Evolutionary conservation across 2,329 filamentous ascomycete species (phyloP).

Genomic region (Exserohilum turcica): DNA sequence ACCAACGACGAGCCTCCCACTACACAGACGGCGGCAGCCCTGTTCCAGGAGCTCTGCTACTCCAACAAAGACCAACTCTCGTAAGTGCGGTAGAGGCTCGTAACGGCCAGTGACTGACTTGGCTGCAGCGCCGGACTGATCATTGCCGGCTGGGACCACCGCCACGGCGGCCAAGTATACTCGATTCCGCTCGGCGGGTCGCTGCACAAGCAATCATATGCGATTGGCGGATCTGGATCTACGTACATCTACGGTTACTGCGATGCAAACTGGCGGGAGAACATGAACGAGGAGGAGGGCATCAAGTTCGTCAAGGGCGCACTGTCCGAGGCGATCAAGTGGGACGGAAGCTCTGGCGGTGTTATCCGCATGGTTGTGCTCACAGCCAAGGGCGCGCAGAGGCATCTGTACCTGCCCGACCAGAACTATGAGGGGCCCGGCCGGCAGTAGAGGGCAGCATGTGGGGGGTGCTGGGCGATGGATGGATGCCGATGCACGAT

Average conservation of each 20-base stretch:
- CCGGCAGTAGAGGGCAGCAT: slow-evolving; percentile 48
- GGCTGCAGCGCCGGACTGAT: slow-evolving; percentile 83
- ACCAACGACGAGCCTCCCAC: slow-evolving; percentile 87
- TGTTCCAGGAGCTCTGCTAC: slow-evolving; percentile 99
- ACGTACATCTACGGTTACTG: slow-evolving; percentile 99
- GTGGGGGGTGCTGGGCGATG: slow-evolving; percentile 5
- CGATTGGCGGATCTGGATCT: slow-evolving; percentile 94
- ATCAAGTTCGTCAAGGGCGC: slow-evolving; percentile 92
- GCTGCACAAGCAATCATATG: slow-evolving; percentile 94
- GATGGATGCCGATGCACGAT: slow-evolving; percentile 11
- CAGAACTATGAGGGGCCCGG: slow-evolving; percentile 77
- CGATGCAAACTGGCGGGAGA: slow-evolving; percentile 92
- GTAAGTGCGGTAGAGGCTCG: slow-evolving; percentile 58
- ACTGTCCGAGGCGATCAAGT: slow-evolving; percentile 94
- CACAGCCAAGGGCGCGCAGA: slow-evolving; percentile 84
- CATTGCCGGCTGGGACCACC: slow-evolving; percentile 95
- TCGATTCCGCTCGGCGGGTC: slow-evolving; percentile 95
- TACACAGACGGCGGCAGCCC: slow-evolving; percentile 90
- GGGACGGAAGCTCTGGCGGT: slow-evolving; percentile 97
- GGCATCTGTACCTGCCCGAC: slow-evolving; percentile 95
- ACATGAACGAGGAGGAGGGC: slow-evolving; percentile 90
- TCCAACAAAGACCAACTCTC: slow-evolving; percentile 92
- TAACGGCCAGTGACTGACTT: slow-evolving; percentile 21
- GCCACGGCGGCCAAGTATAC: slow-evolving; percentile 96
- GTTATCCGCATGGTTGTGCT: slow-evolving; percentile 98